These are phyloP conservation scores for Ilyonectria sp. DNA, from an alignment of 2,329 filamentous ascomycete species.

Conservation along the genomic window DNA sequence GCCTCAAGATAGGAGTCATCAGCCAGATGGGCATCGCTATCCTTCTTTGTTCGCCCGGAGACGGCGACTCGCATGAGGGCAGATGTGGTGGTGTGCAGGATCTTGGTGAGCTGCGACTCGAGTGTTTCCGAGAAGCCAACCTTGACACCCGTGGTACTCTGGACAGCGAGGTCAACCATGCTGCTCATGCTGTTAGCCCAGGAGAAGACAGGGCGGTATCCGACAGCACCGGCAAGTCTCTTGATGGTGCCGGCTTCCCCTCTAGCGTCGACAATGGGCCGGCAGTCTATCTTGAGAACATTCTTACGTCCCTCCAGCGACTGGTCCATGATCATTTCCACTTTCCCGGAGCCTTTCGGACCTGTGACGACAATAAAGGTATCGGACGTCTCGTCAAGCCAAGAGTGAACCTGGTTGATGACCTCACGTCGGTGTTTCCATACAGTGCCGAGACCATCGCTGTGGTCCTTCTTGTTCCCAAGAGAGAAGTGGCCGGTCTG, in stretches of 20 bases:
- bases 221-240: conserved; percentile 85
- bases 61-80: conserved; percentile 86
- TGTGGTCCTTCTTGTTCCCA: conserved; percentile 69
- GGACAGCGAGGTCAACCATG: conserved; percentile 91
- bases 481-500: conserved; percentile 76
- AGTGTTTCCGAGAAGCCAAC: conserved; percentile 94
- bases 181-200: conserved; percentile 97
- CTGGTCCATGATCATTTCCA: conserved; percentile 88
- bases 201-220: conserved; percentile 93
- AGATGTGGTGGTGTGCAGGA: conserved; percentile 85
- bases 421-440: conserved; percentile 90
- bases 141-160: conserved; percentile 94
- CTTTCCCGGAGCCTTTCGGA: conserved; percentile 91
- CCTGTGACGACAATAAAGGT: conserved; percentile 97
- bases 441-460: conserved; percentile 82
- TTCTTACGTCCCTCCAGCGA: conserved; percentile 82
- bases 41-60: conserved; percentile 77
- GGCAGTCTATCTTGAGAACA: conserved; percentile 91
- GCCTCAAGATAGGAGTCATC: conserved; percentile 93
- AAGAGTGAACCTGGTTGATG: conserved; percentile 86
- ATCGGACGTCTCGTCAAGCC: conserved; percentile 89
- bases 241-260: conserved; percentile 90
- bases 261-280: conserved; percentile 90
- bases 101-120: conserved; percentile 90
- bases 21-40: conserved; percentile 79